phyloP scores from a whole-genome alignment of 768 basidiomycete genomes.

The Suillus luteus region DNA sequence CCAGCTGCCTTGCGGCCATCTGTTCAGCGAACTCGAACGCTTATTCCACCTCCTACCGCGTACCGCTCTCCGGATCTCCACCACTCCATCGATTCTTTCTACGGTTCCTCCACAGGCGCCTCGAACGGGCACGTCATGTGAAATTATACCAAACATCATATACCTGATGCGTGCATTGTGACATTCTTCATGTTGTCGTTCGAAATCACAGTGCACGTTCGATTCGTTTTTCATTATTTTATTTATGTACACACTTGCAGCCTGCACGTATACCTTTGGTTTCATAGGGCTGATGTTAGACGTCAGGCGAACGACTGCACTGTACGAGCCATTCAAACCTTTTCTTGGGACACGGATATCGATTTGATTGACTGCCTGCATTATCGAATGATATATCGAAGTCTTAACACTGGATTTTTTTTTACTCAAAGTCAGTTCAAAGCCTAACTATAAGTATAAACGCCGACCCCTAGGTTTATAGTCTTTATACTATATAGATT shows the following conservation, averaged over 20 bases:
- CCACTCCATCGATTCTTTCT: constrained; percentile 34
- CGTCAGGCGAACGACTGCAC: neutral
- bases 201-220: constrained; percentile 3
- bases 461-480: neutral
- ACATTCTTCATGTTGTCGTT: constrained; percentile 4
- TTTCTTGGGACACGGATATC: neutral
- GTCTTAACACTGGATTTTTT: neutral
- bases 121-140: constrained; percentile 2
- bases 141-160: neutral
- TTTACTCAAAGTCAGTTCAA: neutral
- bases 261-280: constrained; percentile 1
- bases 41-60: constrained; percentile 11
- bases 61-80: constrained; percentile 16
- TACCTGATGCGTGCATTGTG: constrained; percentile 3
- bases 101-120: constrained; percentile 10
- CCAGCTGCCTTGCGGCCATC: constrained; percentile 23
- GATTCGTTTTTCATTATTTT: constrained; percentile 4
- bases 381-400: neutral
- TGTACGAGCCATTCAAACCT: neutral
- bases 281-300: constrained; percentile 2
- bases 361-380: neutral
- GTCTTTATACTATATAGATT: neutral
- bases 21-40: constrained; percentile 1
- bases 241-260: neutral
- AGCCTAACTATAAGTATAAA: neutral